Percentiles rank a stretch among this genome's conserved stretches.
Evolutionary conservation across 768 basidiomycete species (phyloP).

Genomic region (Hygrophorus russula): DNA sequence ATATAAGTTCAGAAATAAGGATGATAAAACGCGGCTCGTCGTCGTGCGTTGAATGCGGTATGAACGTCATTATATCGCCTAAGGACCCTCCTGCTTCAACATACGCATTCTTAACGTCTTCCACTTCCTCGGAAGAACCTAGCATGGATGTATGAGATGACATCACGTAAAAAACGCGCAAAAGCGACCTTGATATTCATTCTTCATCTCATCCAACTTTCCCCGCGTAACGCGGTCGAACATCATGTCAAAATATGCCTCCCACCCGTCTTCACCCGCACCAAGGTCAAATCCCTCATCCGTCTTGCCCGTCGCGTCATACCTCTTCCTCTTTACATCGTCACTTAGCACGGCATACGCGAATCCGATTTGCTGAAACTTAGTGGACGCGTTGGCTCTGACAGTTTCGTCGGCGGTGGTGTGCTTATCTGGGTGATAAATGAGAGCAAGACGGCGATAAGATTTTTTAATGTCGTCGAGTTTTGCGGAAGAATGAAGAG

Average conservation of each 20-base stretch:
- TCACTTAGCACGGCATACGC: conserved; percentile 87
- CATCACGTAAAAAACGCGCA: background rate
- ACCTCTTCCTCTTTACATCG: conserved; percentile 58
- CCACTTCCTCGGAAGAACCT: conserved; percentile 82
- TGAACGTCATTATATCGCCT: conserved; percentile 68
- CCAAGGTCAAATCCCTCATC: conserved; percentile 65
- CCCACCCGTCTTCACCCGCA: conserved; percentile 83
- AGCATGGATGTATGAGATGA: conserved; percentile 3
- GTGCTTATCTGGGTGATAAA: conserved; percentile 89
- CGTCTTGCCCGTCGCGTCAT: conserved; percentile 81
- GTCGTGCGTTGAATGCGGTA: conserved; percentile 74
- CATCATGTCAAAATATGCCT: conserved; percentile 85
- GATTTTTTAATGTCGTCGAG: conserved; percentile 68
- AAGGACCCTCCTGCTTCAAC: conserved; percentile 61
- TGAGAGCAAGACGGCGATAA: conserved; percentile 75
- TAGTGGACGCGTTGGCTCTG: conserved; percentile 56
- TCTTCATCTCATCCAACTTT: conserved; percentile 88
- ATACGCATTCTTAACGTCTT: conserved; percentile 74
- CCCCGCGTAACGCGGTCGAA: conserved; percentile 81
- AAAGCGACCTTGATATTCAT: conserved; percentile 75
- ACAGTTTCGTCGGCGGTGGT: conserved; percentile 43
- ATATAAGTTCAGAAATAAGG: conserved; percentile 56
- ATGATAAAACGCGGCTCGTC: conserved; percentile 82
- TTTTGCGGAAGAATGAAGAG: conserved; percentile 40
- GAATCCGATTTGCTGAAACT: conserved; percentile 91